Evolutionary conservation across 768 basidiomycete species (phyloP).

Genomic region (Termitomyces sp.): DNA sequence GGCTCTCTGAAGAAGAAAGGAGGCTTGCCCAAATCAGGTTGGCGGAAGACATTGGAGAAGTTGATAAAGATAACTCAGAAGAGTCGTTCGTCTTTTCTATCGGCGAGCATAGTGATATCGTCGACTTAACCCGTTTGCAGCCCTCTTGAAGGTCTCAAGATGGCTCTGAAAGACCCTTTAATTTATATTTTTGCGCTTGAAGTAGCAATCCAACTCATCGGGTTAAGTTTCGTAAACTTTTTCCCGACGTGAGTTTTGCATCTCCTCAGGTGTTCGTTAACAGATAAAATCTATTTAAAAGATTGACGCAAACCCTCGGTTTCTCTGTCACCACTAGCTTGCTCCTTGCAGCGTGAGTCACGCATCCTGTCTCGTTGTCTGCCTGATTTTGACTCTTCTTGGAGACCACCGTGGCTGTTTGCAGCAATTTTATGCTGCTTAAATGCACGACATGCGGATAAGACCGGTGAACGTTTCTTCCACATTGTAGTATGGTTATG

Average conservation of each 20-base stretch:
- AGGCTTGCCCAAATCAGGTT: conserved; percentile 57
- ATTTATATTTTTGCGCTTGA: conserved; percentile 50
- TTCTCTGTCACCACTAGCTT: conserved; percentile 52
- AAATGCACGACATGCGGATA: conserved; percentile 54
- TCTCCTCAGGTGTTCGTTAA: background rate
- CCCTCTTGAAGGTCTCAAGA: conserved; percentile 39
- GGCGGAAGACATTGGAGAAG: conserved; percentile 63
- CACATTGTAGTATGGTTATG: conserved; percentile 51
- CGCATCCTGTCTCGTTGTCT: background rate
- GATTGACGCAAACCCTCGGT: conserved; percentile 53
- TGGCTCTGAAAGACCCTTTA: conserved; percentile 52
- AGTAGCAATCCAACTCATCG: conserved; percentile 40
- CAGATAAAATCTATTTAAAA: conserved; percentile 13
- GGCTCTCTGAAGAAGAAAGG: conserved; percentile 44
- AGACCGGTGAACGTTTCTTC: conserved; percentile 60
- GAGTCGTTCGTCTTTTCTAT: conserved; percentile 42
- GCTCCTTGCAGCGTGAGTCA: conserved; percentile 49
- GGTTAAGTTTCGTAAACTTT: conserved; percentile 55
- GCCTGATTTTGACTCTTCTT: background rate
- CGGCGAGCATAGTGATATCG: background rate
- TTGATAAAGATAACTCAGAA: conserved; percentile 46
- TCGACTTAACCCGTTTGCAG: conserved; percentile 19
- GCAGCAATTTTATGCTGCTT: conserved; percentile 40
- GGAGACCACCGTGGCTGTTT: conserved; percentile 57
- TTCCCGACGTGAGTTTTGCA: conserved; percentile 37